Conservation (phyloP, 495 filamentous ascomycete genomes). For the Paragyromitra xinjiangensis region DNA sequence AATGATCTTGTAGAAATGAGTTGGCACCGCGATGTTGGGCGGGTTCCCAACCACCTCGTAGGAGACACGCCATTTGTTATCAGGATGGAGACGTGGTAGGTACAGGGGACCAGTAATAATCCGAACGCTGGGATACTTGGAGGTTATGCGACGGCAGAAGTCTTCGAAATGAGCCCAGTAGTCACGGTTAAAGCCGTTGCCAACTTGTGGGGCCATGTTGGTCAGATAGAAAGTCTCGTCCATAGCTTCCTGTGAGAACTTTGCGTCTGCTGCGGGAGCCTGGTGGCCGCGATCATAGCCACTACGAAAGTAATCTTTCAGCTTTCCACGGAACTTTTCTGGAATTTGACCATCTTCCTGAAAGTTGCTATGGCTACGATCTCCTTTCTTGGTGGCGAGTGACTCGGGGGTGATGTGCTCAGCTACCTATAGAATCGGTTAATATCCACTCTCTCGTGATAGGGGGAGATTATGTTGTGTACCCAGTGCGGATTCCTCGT, state of each 20-base stretch:
- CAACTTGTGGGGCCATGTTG: conserved; percentile 99
- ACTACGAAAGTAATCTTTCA: conserved; percentile 90
- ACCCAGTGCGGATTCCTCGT: conserved; percentile 92
- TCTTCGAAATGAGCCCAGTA: conserved; percentile 98
- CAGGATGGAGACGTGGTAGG: conserved; percentile 77
- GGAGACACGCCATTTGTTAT: conserved; percentile 91
- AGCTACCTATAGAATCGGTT: conserved; percentile 75
- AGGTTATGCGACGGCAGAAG: conserved; percentile 85
- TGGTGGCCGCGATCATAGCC: conserved; percentile 98
- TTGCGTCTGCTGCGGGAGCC: conserved; percentile 95
- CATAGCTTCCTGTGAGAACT: conserved; percentile 94
- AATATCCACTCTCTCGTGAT: conserved; percentile 66
- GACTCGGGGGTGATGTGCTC: conserved; percentile 97
- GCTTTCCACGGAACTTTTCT: conserved; percentile 83
- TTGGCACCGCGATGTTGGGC: conserved; percentile 94
- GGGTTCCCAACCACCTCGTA: conserved; percentile 98
- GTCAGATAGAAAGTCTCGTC: conserved; percentile 88
- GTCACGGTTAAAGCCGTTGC: conserved; percentile 96
- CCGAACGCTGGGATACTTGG: conserved; percentile 82
- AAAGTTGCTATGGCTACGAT: conserved; percentile 85
- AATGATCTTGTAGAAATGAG: conserved; percentile 98
- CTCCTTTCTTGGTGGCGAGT: conserved; percentile 74
- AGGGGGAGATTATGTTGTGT: not conserved
- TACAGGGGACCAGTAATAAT: conserved; percentile 95
- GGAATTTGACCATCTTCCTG: conserved; percentile 81